Base-by-base conservation (phyloP, 1,139 yeast species). In the Yamadazyma trypodendri region DNA sequence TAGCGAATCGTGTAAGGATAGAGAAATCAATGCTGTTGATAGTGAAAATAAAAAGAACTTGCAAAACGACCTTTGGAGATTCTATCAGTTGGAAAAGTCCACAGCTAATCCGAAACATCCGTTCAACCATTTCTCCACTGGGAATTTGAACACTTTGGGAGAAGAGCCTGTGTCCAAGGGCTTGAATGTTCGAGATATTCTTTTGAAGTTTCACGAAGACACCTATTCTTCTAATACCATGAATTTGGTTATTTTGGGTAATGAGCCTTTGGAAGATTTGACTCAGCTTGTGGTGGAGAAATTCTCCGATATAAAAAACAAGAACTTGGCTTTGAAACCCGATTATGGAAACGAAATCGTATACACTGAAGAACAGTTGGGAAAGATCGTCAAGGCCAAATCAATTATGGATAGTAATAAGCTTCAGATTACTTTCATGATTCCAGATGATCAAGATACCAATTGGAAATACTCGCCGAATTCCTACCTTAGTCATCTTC, bases 11-110 rank as follows among this genome's bases (percentile, higher is more conserved):
- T 84, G 97, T 55, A 87, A 89, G 52, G 96, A 89, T 54, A 76
- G 97, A 40, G 98, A 92, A 60, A 84, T 92, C 50, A 79, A 82
- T 45, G 98, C 97, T 3, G 97, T 92, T 12, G 97, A 92, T 59
- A 85, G 95, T 20, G 98, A 92, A 61, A 88, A 92, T 64, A 90
- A 89, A 59, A 92, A 92, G 65, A 92, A 92, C 56, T 68, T 92
- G 39, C 97, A 92, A 60, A 84, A 77, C 57, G 98, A 92, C 58
- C 58, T 67, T 40, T 89, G 97, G 97, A 77, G 98, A 51, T 63
- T 88, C 36, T 82, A 83, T 52, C 97, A 92, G 61, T 71, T 92
- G 41, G 92, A 86, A 40, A 84, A 87, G 58, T 72, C 81, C 40
- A 67, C 84, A 30, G 72, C 92, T 17, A 88, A 85, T 56, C 77